Evolutionary conservation across 2,329 filamentous ascomycete species (phyloP).

Genomic region (Arthrobotrys pseudoclavata): DNA sequence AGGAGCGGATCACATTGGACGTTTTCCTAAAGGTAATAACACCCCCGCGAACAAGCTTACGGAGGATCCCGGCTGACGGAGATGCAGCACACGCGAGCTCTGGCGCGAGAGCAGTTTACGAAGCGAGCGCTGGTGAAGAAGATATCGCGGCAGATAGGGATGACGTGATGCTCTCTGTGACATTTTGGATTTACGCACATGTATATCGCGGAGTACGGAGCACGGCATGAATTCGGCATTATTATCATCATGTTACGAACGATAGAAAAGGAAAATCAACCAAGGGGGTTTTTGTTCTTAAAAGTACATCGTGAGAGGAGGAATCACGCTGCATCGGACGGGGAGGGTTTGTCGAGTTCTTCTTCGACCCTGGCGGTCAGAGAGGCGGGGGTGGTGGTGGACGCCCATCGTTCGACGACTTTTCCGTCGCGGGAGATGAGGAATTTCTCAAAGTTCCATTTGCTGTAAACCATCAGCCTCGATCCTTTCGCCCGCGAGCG

Average conservation of each 20-base stretch:
- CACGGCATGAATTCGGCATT: not conserved
- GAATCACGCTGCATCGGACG: constrained; percentile 5
- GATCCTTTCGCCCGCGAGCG: no score
- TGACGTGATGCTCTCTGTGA: constrained; percentile 65
- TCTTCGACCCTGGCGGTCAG: constrained; percentile 82
- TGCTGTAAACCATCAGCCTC: constrained; percentile 66
- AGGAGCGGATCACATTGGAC: constrained; percentile 77
- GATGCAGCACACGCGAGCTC: constrained; percentile 74
- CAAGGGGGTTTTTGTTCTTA: not conserved
- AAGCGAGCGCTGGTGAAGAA: constrained; percentile 85
- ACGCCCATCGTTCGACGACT: constrained; percentile 88
- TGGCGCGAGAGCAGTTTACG: constrained; percentile 84
- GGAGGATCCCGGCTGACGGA: not conserved
- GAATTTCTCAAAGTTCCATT: constrained; percentile 99
- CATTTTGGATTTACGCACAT: not conserved
- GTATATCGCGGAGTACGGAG: constrained; percentile 5
- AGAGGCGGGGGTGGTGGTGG: constrained; percentile 85
- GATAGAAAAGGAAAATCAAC: not conserved
- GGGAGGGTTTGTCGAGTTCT: constrained; percentile 73
- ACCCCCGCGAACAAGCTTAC: not conserved
- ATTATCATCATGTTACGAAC: not conserved
- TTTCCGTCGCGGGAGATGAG: constrained; percentile 86
- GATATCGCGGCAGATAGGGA: constrained; percentile 81
- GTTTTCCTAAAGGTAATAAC: constrained; percentile 79
- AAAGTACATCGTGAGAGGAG: not conserved